A percentile compares a stretch with the other conserved stretches of the same genome.
phyloP scores from a whole-genome alignment of 2,329 filamentous ascomycete species.

The Aspergillus sp. region DNA sequence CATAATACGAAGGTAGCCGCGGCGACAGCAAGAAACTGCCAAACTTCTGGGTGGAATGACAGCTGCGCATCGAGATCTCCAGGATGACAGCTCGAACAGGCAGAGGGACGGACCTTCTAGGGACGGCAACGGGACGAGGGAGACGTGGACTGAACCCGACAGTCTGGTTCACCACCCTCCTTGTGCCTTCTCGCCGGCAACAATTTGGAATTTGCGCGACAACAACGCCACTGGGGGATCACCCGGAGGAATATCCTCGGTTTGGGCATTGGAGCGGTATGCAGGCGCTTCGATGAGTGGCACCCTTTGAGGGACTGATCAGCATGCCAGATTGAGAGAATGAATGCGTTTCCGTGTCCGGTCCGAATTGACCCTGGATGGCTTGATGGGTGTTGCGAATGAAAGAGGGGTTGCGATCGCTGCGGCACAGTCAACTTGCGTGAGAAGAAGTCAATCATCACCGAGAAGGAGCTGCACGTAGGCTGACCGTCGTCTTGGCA shows the following conservation, averaged over 20 bases:
- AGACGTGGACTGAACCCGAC: slow-evolving; percentile 31
- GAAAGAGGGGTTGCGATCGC: slow-evolving; percentile 10
- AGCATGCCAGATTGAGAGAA: slow-evolving; percentile 5
- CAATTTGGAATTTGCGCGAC: slow-evolving; percentile 17
- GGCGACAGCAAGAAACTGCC: background rate
- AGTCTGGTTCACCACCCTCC: slow-evolving; percentile 30
- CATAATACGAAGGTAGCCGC: slow-evolving; percentile 15
- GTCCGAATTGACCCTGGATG: background rate
- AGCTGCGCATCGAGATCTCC: slow-evolving; percentile 28
- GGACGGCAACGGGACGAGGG: slow-evolving; percentile 9
- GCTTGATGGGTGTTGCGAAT: background rate
- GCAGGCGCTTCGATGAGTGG: slow-evolving; percentile 15
- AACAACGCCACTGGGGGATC: slow-evolving; percentile 8
- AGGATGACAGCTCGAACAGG: slow-evolving; percentile 11
- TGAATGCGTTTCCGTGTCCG: slow-evolving; percentile 1
- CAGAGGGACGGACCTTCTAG: slow-evolving; percentile 15
- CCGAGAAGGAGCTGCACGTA: slow-evolving; percentile 10
- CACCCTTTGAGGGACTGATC: slow-evolving; percentile 10
- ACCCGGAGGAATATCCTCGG: background rate
- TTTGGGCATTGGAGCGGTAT: slow-evolving; percentile 26
- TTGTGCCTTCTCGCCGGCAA: slow-evolving; percentile 3
- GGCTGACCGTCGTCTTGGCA: slow-evolving; percentile 36
- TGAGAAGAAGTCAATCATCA: slow-evolving; percentile 13
- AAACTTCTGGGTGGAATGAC: slow-evolving; percentile 22
- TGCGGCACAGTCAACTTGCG: slow-evolving; percentile 24